These are phyloP conservation scores for Pisolithus orientalis DNA, from an alignment of 768 basidiomycete species.

Conservation along the genomic window DNA sequence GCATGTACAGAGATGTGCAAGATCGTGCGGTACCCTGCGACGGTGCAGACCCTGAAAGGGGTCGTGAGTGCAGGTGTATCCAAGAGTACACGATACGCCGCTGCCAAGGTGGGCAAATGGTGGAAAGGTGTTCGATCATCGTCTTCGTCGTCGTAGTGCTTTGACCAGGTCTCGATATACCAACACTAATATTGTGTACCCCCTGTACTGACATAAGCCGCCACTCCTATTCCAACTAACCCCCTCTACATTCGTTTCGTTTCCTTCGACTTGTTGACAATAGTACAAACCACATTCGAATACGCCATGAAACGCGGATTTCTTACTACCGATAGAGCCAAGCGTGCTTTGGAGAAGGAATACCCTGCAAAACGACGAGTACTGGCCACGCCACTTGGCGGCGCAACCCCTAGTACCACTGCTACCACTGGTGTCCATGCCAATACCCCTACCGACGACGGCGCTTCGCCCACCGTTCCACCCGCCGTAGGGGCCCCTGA, in stretches of 20 bases:
- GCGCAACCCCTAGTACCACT: neutral
- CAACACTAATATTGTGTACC: neutral
- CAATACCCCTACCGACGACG: too few species aligned
- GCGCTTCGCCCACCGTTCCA: too few species aligned
- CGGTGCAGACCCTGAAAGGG: slow-evolving; percentile 81
- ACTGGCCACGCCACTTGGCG: neutral
- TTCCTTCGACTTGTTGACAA: too few species aligned
- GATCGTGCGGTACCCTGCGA: slow-evolving; percentile 80
- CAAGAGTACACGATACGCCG: slow-evolving; percentile 71
- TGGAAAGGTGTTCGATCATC: slow-evolving; percentile 37
- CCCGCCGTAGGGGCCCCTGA: too few species aligned
- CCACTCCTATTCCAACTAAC: neutral
- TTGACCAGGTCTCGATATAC: too few species aligned
- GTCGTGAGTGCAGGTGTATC: slow-evolving; percentile 73
- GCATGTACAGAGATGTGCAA: slow-evolving; percentile 54
- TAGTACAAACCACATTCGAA: neutral
- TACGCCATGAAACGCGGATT: slow-evolving; percentile 19
- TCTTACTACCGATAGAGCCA: slow-evolving; percentile 8
- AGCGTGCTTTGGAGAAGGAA: slow-evolving; percentile 7
- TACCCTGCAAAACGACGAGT: neutral
- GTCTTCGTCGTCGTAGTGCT: too few species aligned
- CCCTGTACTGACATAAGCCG: neutral
- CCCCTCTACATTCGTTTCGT: neutral
- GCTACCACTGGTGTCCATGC: neutral
- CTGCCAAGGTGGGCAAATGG: slow-evolving; percentile 84